Conservation (phyloP, 345 rosid species). For the Pugionium cornutum region DNA sequence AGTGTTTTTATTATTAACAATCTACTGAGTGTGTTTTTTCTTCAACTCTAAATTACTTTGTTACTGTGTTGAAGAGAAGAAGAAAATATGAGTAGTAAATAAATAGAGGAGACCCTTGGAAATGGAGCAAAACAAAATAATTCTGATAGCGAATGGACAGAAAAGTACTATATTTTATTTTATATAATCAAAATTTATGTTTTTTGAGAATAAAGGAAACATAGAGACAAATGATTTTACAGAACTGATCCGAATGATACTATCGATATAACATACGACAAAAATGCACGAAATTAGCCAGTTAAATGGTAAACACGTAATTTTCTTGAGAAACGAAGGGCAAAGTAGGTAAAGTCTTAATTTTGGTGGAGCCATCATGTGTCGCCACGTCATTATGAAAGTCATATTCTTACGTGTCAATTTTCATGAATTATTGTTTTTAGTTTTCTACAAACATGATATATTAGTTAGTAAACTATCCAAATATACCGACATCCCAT, state of each 20-base stretch:
- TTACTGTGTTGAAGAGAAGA: too few relatives aligned
- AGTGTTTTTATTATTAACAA: too few relatives aligned
- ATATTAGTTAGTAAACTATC: too few relatives aligned
- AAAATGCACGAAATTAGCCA: constrained; percentile 20
- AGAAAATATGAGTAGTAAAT: constrained; percentile 14
- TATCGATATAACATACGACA: constrained; percentile 28
- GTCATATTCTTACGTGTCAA: constrained; percentile 33
- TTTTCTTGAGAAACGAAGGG: neutral
- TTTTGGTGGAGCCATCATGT: constrained; percentile 28
- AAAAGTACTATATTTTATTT: constrained; percentile 10
- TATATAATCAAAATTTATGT: constrained; percentile 19
- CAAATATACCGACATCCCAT: too few relatives aligned
- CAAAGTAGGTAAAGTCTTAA: constrained; percentile 27
- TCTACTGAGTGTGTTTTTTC: too few relatives aligned
- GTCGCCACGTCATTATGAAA: constrained; percentile 30
- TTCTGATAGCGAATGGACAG: constrained; percentile 37
- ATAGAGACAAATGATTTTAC: constrained; percentile 25
- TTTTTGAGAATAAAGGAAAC: constrained; percentile 31
- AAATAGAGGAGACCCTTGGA: constrained; percentile 27
- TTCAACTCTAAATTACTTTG: too few relatives aligned
- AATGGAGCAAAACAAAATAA: constrained; percentile 34
- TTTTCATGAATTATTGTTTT: neutral
- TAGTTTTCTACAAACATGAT: too few relatives aligned
- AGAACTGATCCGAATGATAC: constrained; percentile 30
- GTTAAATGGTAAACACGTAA: constrained; percentile 12